Conservation (phyloP, 225 moss, liverwort and hornwort species). For the Thuidium tamariscinum region DNA sequence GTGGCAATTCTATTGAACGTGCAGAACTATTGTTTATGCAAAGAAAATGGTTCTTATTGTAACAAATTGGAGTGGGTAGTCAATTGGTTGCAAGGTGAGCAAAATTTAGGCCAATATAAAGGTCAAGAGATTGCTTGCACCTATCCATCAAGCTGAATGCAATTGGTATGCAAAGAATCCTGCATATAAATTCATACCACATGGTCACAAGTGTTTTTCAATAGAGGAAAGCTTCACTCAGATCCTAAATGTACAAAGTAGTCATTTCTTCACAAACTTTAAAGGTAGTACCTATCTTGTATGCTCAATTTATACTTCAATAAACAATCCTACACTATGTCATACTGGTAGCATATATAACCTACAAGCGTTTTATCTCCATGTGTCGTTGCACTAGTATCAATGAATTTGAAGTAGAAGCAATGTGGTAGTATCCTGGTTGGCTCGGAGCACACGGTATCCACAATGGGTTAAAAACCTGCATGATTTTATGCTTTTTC, state of each 20-base stretch:
- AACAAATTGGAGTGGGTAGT: background rate
- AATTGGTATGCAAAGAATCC: constrained; percentile 3
- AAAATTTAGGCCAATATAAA: background rate
- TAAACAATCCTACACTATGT: background rate
- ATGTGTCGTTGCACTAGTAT: constrained; percentile 11
- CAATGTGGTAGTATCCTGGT: constrained; percentile 29
- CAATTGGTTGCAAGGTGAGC: background rate
- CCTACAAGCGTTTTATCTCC: constrained; percentile 30
- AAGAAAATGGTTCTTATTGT: background rate
- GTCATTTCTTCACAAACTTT: background rate
- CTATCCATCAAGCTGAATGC: constrained; percentile 13
- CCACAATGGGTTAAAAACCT: constrained; percentile 51
- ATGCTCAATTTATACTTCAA: background rate
- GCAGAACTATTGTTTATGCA: background rate
- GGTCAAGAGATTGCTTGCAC: background rate
- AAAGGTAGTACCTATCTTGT: background rate
- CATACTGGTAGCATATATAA: background rate
- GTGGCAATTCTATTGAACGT: background rate
- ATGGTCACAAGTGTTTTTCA: background rate
- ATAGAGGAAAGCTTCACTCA: background rate
- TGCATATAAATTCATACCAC: constrained; percentile 2
- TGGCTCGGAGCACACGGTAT: constrained; percentile 34
- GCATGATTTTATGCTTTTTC: background rate
- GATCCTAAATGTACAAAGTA: background rate
- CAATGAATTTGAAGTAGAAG: constrained; percentile 24